A percentile compares a stretch with the other conserved stretches of the same genome.
These are phyloP conservation scores for Lactarius pseudohatsudake DNA, from an alignment of 768 basidiomycete species.

Conservation along the genomic window DNA sequence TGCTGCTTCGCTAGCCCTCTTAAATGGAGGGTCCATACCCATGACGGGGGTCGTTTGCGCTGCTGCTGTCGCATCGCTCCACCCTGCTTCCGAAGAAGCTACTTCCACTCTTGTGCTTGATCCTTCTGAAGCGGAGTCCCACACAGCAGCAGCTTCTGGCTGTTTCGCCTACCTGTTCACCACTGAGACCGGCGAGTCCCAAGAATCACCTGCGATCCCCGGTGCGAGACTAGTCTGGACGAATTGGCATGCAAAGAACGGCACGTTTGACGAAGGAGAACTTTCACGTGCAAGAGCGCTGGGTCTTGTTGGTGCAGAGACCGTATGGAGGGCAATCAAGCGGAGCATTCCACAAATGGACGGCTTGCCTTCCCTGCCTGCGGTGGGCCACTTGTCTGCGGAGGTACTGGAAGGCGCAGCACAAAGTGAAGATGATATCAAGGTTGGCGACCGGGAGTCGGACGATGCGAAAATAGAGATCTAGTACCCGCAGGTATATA, in stretches of 20 bases:
- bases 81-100: constrained; percentile 24
- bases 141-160: constrained; percentile 45
- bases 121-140: constrained; percentile 47
- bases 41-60: constrained; percentile 78
- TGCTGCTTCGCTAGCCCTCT: constrained; percentile 62
- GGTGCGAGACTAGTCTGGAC: constrained; percentile 49
- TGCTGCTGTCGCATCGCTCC: constrained; percentile 50
- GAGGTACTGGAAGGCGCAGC: constrained; percentile 4
- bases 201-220: constrained; percentile 25
- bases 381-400: not conserved
- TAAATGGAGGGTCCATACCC: constrained; percentile 68
- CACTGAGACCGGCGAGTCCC: constrained; percentile 18
- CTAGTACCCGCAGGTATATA: constrained; percentile 30
- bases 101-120: constrained; percentile 48
- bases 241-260: constrained; percentile 46
- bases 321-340: constrained; percentile 52
- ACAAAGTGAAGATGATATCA: constrained; percentile 15
- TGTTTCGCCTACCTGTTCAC: constrained; percentile 63
- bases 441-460: constrained; percentile 31
- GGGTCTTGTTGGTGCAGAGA: constrained; percentile 46
- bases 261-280: constrained; percentile 42
- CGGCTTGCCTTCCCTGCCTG: constrained; percentile 6
- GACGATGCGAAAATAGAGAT: constrained; percentile 47
- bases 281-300: constrained; percentile 48
- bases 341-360: constrained; percentile 37